Conservation (phyloP, 2,329 filamentous ascomycete species). For the Aspergillus pseudoglaucus region DNA sequence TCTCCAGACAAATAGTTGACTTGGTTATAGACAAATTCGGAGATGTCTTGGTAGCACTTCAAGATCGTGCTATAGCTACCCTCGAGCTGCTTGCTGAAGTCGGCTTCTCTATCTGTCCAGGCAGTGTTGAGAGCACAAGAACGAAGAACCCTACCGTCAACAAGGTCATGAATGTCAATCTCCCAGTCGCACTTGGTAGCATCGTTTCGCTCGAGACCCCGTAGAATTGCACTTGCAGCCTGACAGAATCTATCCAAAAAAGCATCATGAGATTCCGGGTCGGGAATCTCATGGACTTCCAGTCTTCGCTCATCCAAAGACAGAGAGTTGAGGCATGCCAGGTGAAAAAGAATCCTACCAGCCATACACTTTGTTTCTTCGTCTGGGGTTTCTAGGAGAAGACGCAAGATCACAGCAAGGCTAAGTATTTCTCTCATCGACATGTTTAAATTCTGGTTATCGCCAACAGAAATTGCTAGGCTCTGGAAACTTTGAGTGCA, state of each 20-base stretch:
- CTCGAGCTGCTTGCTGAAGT: background rate
- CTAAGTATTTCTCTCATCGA: constrained; percentile 1
- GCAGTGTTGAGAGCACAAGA: background rate
- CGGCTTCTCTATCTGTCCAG: background rate
- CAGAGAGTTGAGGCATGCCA: background rate
- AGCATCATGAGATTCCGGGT: background rate
- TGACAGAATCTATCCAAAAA: constrained; percentile 1
- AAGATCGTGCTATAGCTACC: background rate
- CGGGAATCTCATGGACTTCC: background rate
- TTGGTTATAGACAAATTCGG: background rate
- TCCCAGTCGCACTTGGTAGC: too few species aligned
- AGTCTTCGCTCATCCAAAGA: constrained; percentile 1
- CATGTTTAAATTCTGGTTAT: background rate
- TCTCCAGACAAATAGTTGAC: background rate
- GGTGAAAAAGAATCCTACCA: background rate
- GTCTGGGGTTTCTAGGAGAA: background rate
- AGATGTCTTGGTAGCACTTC: background rate
- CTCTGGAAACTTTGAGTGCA: background rate
- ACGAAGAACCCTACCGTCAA: constrained; percentile 1
- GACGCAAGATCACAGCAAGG: background rate
- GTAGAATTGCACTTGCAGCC: background rate
- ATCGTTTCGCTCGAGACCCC: constrained; percentile 1
- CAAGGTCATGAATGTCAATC: background rate
- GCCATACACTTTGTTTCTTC: background rate
- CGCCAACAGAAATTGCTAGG: background rate